Evolutionary conservation across 1,139 yeast genomes (phyloP).

Genomic region (Arxiozyma telluris): DNA sequence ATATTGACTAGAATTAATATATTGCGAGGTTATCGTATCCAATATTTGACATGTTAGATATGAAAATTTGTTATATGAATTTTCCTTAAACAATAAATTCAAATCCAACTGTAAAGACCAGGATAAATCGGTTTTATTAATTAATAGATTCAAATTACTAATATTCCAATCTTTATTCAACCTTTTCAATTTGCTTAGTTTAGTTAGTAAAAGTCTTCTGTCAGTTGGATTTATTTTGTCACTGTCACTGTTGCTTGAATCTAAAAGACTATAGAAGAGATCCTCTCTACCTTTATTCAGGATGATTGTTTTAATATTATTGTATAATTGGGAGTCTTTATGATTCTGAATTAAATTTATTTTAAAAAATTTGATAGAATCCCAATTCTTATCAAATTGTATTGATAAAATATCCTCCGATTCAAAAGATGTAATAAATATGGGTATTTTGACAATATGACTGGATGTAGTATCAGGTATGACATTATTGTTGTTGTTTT

Average conservation of each 20-base stretch:
- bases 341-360: neutral
- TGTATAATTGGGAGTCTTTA: neutral
- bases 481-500: too few relatives aligned
- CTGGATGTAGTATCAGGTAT: neutral
- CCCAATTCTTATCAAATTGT: neutral
- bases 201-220: neutral
- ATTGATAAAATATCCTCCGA: neutral
- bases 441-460: neutral
- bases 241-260: neutral
- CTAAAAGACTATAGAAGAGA: neutral
- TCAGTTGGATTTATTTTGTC: neutral
- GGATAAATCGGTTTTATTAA: neutral
- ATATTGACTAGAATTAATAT: conserved; percentile 4
- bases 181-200: conserved; percentile 2
- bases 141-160: neutral
- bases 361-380: neutral
- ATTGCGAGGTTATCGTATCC: conserved; percentile 6
- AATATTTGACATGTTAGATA: conserved; percentile 10
- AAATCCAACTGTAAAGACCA: conserved; percentile 4
- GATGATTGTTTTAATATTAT: neutral
- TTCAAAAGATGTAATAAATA: neutral
- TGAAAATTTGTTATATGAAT: conserved; percentile 15
- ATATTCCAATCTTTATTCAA: conserved; percentile 4
- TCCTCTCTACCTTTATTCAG: neutral
- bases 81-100: neutral